Evolutionary conservation across 495 filamentous ascomycete genomes (phyloP).

Genomic region (Podospora comata): DNA sequence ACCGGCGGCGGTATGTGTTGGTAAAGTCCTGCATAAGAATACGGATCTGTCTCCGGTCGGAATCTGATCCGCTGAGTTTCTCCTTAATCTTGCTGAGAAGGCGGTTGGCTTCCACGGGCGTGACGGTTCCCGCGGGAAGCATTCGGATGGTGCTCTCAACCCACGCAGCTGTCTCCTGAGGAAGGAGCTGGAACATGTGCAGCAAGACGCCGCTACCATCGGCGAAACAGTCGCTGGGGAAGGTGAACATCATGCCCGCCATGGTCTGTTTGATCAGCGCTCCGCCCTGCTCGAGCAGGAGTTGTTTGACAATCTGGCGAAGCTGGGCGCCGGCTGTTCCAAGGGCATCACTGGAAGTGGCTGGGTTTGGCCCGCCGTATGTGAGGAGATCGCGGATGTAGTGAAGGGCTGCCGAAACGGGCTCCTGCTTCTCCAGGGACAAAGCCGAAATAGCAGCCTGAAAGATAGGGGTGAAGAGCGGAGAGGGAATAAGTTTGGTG

Average conservation of each 20-base stretch:
- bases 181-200: slow-evolving; percentile 81
- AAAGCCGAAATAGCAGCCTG: slow-evolving; percentile 81
- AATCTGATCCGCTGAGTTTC: slow-evolving; percentile 65
- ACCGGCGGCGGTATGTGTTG: slow-evolving; percentile 84
- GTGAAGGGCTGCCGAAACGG: slow-evolving; percentile 84
- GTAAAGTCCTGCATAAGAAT: slow-evolving; percentile 93
- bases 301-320: slow-evolving; percentile 65
- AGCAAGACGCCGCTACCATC: slow-evolving; percentile 92
- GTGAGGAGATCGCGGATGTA: slow-evolving; percentile 90
- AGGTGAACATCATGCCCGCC: slow-evolving; percentile 98
- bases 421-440: slow-evolving; percentile 83
- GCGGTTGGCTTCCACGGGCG: slow-evolving; percentile 56
- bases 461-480: slow-evolving; percentile 76
- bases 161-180: slow-evolving; percentile 71
- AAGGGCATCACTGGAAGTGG: slow-evolving; percentile 62
- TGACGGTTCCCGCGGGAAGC: slow-evolving; percentile 78
- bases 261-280: slow-evolving; percentile 77
- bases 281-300: slow-evolving; percentile 71
- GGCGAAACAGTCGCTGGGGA: slow-evolving; percentile 89
- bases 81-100: slow-evolving; percentile 63
- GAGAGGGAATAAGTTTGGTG: slow-evolving; percentile 70
- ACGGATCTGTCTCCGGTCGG: slow-evolving; percentile 67
- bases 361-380: slow-evolving; percentile 75
- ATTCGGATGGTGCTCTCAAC: slow-evolving; percentile 76
- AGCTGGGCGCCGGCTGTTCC: slow-evolving; percentile 54